Percentiles rank a stretch among this genome's conserved stretches.
These are phyloP conservation scores for Lathyrus tuberosus DNA, from an alignment of 306 rosid species.

Conservation along the genomic window DNA sequence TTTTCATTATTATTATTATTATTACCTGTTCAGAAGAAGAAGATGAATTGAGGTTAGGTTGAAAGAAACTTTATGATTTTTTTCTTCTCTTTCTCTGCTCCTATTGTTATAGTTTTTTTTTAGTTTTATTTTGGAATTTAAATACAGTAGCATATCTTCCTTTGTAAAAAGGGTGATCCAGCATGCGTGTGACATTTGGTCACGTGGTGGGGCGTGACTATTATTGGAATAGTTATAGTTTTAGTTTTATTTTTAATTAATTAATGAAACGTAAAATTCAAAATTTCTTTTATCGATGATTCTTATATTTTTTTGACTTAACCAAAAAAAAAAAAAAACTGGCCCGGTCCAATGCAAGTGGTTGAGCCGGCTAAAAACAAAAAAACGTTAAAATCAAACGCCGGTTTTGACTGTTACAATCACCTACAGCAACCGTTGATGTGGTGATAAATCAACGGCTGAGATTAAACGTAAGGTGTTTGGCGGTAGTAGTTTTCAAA, in stretches of 20 bases:
- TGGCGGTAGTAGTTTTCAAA: slow-evolving; percentile 53
- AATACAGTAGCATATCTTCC: slow-evolving; percentile 14
- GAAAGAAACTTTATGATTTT: slow-evolving; percentile 28
- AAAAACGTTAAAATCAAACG: slow-evolving; percentile 50
- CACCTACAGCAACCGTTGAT: slow-evolving; percentile 21
- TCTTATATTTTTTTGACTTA: slow-evolving; percentile 41
- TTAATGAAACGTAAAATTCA: slow-evolving; percentile 36
- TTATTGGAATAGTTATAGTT: slow-evolving; percentile 35
- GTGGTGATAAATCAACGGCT: slow-evolving; percentile 23
- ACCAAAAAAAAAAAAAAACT: slow-evolving; percentile 16
- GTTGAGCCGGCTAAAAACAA: slow-evolving; percentile 29
- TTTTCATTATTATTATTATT: too few relatives aligned
- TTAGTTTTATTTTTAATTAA: neutral
- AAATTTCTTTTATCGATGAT: slow-evolving; percentile 33
- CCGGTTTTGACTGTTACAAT: slow-evolving; percentile 56
- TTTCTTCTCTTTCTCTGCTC: neutral
- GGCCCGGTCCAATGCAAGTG: slow-evolving; percentile 37
- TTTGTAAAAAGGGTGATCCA: slow-evolving; percentile 8
- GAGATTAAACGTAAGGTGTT: neutral
- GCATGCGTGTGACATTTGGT: slow-evolving; percentile 53
- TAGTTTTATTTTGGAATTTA: slow-evolving; percentile 21
- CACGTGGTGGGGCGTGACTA: slow-evolving; percentile 55
- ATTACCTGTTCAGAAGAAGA: slow-evolving; percentile 51
- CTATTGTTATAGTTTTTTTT: slow-evolving; percentile 8
- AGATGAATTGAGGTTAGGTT: slow-evolving; percentile 35